Conservation (phyloP, 2,329 filamentous ascomycete genomes). For the Cladobotryum protrusum region DNA sequence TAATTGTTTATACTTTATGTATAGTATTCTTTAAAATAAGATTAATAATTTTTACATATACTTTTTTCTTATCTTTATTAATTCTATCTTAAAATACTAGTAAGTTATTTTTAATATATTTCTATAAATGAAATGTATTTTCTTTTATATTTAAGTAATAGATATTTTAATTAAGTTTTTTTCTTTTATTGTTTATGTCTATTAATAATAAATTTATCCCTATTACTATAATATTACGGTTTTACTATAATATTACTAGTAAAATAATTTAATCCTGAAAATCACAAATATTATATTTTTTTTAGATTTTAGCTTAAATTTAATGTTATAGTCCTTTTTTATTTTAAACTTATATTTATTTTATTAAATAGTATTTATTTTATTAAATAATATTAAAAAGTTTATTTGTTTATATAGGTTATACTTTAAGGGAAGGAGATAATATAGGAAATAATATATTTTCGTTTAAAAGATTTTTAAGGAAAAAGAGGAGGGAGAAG, state of each 20-base stretch:
- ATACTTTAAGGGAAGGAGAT: too few species aligned
- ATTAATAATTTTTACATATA: conserved; percentile 8
- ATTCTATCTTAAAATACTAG: conserved; percentile 7
- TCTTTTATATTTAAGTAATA: conserved; percentile 1
- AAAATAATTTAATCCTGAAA: too few species aligned
- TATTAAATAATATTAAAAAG: neutral
- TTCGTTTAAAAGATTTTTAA: neutral
- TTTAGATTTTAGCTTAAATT: too few species aligned
- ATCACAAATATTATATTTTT: neutral
- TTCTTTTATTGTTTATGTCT: too few species aligned
- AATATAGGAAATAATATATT: neutral
- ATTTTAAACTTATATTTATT: neutral
- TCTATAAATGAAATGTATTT: conserved; percentile 5
- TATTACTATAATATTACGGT: too few species aligned
- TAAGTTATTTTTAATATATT: conserved; percentile 9
- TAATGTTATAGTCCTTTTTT: too few species aligned
- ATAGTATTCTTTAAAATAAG: conserved; percentile 10
- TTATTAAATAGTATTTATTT: neutral
- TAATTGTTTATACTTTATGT: neutral
- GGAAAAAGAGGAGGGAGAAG: too few species aligned
- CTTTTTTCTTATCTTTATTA: conserved; percentile 8
- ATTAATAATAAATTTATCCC: too few species aligned
- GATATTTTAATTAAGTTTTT: too few species aligned
- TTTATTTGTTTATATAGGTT: neutral
- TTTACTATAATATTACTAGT: too few species aligned